These are phyloP conservation scores for Eragrostis curvula DNA, from an alignment of 176 grass and related monocot species.

Conservation along the genomic window DNA sequence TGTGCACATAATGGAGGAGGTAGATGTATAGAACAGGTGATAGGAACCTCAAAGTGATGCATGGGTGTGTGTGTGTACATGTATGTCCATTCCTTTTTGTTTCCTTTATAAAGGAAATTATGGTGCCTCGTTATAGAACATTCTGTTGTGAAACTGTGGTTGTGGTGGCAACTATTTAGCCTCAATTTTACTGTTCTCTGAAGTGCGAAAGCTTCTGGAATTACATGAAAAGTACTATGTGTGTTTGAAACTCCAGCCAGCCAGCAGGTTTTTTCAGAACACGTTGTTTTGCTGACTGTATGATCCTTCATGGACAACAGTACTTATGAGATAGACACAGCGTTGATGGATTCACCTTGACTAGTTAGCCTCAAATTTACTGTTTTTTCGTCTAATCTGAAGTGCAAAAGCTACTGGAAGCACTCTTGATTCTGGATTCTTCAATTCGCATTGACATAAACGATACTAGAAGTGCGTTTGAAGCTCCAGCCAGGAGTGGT, in stretches of 20 bases:
- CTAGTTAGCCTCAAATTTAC: background rate
- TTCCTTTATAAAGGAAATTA: conserved; percentile 27
- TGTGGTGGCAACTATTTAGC: background rate
- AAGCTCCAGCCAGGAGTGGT: background rate
- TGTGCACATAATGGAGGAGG: background rate
- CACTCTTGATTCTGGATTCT: background rate
- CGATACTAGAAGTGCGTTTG: background rate
- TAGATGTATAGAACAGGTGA: conserved; percentile 10
- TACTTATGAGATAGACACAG: too few relatives aligned
- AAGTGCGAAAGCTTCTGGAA: background rate
- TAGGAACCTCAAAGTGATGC: background rate
- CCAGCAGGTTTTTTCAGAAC: too few relatives aligned
- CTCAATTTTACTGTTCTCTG: too few relatives aligned
- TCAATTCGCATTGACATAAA: background rate
- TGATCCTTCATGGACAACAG: too few relatives aligned
- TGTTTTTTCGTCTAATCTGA: background rate
- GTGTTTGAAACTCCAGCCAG: too few relatives aligned
- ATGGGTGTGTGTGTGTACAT: background rate
- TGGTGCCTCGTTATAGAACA: background rate
- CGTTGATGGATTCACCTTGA: too few relatives aligned
- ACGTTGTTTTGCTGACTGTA: too few relatives aligned
- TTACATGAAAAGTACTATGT: too few relatives aligned
- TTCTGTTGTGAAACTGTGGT: background rate
- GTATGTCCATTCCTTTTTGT: conserved; percentile 21
- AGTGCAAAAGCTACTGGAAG: background rate